These are phyloP conservation scores for Zanthoxylum bungeanum DNA, from an alignment of 345 rosid species.

Conservation along the genomic window DNA sequence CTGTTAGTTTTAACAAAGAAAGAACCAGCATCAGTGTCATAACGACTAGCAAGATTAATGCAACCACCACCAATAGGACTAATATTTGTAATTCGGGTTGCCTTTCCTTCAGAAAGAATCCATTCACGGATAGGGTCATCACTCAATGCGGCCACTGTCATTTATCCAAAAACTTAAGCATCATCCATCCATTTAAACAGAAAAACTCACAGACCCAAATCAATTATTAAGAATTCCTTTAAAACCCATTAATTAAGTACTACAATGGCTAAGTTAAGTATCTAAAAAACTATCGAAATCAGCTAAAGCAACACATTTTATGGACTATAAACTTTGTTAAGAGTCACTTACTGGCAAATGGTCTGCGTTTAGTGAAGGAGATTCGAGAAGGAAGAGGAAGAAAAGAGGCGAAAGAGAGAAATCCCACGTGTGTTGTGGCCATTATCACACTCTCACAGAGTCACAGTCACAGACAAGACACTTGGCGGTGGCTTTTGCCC, in stretches of 20 bases:
- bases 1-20: conserved; percentile 90
- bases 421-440: conserved; percentile 34
- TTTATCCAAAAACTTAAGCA: conserved; percentile 12
- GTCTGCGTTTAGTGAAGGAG: conserved; percentile 37
- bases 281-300: not conserved
- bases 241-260: not conserved
- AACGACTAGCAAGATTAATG: conserved; percentile 72
- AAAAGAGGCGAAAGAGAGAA: conserved; percentile 33
- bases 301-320: not conserved
- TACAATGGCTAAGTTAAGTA: not conserved
- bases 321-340: not conserved
- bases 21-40: conserved; percentile 76
- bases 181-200: not conserved
- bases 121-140: conserved; percentile 84
- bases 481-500: not conserved
- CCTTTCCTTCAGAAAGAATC: conserved; percentile 87
- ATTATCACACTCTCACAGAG: conserved; percentile 18
- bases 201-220: no score
- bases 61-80: conserved; percentile 92
- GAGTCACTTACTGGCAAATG: conserved; percentile 42
- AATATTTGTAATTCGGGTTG: conserved; percentile 58
- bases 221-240: no score
- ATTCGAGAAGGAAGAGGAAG: conserved; percentile 31
- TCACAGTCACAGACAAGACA: no score
- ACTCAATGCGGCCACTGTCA: conserved; percentile 66